phyloP scores from a whole-genome alignment of 2,329 filamentous ascomycete species.

The Graphium sp. region DNA sequence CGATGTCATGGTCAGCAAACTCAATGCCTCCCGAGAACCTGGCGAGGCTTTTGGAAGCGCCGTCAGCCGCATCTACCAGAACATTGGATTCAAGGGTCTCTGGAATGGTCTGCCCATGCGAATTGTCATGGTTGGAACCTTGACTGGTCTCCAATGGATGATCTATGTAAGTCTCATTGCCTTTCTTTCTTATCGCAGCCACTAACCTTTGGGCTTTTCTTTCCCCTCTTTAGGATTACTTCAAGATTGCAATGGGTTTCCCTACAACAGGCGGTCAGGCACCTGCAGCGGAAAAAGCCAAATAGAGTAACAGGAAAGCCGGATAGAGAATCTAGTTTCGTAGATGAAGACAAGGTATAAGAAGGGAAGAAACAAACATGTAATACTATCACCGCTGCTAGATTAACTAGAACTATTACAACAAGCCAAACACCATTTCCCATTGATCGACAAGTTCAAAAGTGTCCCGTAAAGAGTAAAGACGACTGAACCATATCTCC shows the following conservation, averaged over 20 bases:
- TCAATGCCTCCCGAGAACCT: constrained; percentile 61
- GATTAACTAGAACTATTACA: too few species aligned
- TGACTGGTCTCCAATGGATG: constrained; percentile 85
- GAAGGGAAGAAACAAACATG: too few species aligned
- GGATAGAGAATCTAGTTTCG: too few species aligned
- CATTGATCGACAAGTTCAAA: too few species aligned
- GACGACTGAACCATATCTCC: too few species aligned
- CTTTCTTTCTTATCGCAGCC: neutral
- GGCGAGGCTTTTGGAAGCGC: constrained; percentile 67
- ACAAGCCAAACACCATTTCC: too few species aligned
- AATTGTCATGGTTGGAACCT: constrained; percentile 78
- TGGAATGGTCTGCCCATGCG: constrained; percentile 79
- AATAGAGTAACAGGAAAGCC: constrained; percentile 20
- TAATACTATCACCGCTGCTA: too few species aligned
- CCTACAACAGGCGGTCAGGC: constrained; percentile 62
- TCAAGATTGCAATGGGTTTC: constrained; percentile 80
- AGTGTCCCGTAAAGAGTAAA: too few species aligned
- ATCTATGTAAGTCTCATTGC: constrained; percentile 48
- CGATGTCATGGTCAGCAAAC: constrained; percentile 84
- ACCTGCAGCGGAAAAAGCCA: constrained; percentile 34
- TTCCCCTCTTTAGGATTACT: constrained; percentile 42
- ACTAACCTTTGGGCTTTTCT: too few species aligned
- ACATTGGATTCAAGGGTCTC: constrained; percentile 74
- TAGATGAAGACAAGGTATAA: too few species aligned
- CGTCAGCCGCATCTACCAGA: constrained; percentile 65